Percentiles rank a stretch among this genome's conserved stretches.
Conservation (phyloP, 2,329 filamentous ascomycete genomes). For the Penicillium sp. region DNA sequence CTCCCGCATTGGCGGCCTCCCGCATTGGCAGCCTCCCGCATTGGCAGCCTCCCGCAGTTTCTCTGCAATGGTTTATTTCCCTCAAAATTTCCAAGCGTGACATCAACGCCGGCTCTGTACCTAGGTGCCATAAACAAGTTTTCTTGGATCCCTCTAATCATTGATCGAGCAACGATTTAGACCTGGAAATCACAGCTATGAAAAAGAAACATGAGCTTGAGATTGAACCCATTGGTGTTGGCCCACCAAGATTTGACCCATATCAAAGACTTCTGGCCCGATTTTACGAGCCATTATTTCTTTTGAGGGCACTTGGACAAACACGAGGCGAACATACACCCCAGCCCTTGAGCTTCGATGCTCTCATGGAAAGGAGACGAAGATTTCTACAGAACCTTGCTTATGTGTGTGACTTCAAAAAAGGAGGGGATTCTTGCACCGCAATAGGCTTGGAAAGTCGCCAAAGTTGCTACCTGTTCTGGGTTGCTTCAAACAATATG, state of each 20-base stretch:
- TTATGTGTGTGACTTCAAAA: conserved; percentile 51
- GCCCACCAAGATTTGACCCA: conserved; percentile 4
- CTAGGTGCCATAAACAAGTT: not conserved
- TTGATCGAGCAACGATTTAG: not conserved
- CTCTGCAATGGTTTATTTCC: not conserved
- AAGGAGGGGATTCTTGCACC: conserved; percentile 50
- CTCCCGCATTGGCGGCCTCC: too few relatives aligned
- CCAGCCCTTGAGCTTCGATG: not conserved
- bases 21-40: not conserved
- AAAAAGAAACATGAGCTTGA: not conserved
- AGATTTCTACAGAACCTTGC: conserved; percentile 27
- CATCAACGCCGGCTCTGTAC: not conserved
- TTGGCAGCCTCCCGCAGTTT: not conserved
- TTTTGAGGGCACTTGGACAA: conserved; percentile 27
- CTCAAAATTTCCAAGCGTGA: not conserved
- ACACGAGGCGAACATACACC: conserved; percentile 12
- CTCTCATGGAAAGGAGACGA: conserved; percentile 7
- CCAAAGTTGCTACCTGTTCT: conserved; percentile 40
- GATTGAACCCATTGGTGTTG: not conserved
- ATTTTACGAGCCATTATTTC: conserved; percentile 45
- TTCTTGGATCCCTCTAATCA: not conserved
- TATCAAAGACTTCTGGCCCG: conserved; percentile 26
- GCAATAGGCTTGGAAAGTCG: conserved; percentile 47
- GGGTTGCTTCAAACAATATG: conserved; percentile 47
- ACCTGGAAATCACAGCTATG: not conserved